phyloP scores from a whole-genome alignment of 1,139 yeast species.

The Taphrina communis region DNA sequence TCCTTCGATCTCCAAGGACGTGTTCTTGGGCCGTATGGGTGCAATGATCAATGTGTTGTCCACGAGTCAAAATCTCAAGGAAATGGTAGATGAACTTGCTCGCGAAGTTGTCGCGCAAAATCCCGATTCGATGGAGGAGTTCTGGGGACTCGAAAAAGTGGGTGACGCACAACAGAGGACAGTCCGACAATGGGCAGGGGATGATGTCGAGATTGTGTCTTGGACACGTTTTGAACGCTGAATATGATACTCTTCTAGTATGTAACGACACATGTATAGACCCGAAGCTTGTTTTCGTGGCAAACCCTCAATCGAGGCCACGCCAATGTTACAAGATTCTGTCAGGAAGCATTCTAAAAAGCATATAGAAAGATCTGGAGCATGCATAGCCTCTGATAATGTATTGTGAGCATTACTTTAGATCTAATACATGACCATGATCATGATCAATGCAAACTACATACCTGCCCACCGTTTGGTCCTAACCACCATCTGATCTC shows the following conservation, averaged over 20 bases:
- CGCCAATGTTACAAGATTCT: too few species aligned
- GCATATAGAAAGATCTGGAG: too few species aligned
- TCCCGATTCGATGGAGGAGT: constrained; percentile 40
- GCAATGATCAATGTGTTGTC: constrained; percentile 22
- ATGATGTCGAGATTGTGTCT: constrained; percentile 24
- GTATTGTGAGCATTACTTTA: too few species aligned
- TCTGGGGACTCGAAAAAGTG: constrained; percentile 34
- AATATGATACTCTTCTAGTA: neutral
- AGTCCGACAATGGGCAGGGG: constrained; percentile 38
- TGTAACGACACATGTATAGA: too few species aligned
- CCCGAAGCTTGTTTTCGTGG: too few species aligned
- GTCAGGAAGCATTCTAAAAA: too few species aligned
- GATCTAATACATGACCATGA: too few species aligned
- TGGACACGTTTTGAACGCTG: constrained; percentile 34
- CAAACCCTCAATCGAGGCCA: too few species aligned
- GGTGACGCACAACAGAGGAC: constrained; percentile 35
- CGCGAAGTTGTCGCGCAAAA: constrained; percentile 42
- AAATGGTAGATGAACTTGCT: constrained; percentile 35
- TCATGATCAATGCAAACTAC: too few species aligned
- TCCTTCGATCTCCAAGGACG: constrained; percentile 18
- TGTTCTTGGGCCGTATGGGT: constrained; percentile 27
- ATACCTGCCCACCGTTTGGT: too few species aligned
- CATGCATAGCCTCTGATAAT: too few species aligned
- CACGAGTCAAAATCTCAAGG: neutral
- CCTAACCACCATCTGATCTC: too few species aligned